These are phyloP conservation scores for Neofusicoccum parvum DNA, from an alignment of 2,329 filamentous ascomycete genomes.

Conservation along the genomic window DNA sequence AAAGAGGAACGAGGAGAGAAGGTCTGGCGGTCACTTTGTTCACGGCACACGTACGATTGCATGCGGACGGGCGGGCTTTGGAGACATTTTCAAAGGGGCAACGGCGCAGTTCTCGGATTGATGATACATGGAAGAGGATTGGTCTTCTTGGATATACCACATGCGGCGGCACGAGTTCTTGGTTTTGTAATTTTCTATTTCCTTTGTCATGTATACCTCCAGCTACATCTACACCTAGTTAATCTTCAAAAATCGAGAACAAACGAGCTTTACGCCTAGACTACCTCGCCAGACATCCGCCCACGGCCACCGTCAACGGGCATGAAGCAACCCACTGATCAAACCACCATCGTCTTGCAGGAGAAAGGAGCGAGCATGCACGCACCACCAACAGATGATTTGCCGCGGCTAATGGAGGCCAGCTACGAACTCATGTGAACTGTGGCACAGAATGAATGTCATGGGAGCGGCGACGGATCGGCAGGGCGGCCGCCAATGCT, in stretches of 20 bases:
- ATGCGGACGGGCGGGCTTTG: slow-evolving; percentile 1
- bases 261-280: no score
- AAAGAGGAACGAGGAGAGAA: neutral
- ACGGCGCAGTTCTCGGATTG: slow-evolving; percentile 11
- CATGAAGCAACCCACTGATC: neutral
- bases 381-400: no score
- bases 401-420: neutral
- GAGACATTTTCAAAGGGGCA: neutral
- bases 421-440: no score
- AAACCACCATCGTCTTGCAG: neutral
- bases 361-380: neutral
- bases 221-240: neutral
- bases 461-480: no score
- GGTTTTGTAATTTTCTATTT: neutral
- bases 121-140: neutral
- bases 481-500: no score
- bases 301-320: neutral
- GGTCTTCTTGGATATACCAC: slow-evolving; percentile 5
- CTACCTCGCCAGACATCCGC: no score
- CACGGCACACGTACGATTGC: neutral
- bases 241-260: neutral
- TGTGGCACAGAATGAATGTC: no score
- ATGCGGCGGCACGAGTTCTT: neutral
- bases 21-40: neutral
- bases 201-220: neutral